Evolutionary conservation across 2,329 filamentous ascomycete genomes (phyloP).

Genomic region (Seiridium cupressi): DNA sequence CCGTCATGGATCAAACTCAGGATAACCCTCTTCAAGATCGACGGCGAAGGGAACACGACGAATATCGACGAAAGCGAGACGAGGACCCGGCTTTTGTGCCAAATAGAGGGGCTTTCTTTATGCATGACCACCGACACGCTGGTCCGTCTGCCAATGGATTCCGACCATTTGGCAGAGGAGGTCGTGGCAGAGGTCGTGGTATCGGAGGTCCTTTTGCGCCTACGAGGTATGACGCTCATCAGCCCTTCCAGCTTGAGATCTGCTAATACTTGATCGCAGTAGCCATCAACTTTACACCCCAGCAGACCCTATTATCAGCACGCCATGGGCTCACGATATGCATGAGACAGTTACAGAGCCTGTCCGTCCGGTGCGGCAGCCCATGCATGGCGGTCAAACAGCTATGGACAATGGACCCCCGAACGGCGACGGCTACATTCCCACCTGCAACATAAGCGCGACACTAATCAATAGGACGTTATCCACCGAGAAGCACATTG

Average conservation of each 20-base stretch:
- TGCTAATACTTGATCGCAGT: neutral
- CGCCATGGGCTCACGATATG: slow-evolving; percentile 91
- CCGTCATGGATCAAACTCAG: slow-evolving; percentile 38
- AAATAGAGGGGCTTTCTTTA: slow-evolving; percentile 92
- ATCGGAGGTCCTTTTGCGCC: slow-evolving; percentile 59
- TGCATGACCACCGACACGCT: slow-evolving; percentile 87
- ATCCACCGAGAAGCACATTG: slow-evolving; percentile 80
- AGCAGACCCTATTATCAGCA: slow-evolving; percentile 64
- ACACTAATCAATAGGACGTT: slow-evolving; percentile 72
- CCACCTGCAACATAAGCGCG: slow-evolving; percentile 56
- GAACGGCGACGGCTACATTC: slow-evolving; percentile 55
- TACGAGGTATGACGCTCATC: slow-evolving; percentile 54
- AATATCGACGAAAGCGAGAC: slow-evolving; percentile 84
- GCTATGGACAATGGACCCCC: slow-evolving; percentile 46
- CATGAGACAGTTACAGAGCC: slow-evolving; percentile 68
- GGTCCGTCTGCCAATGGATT: slow-evolving; percentile 78
- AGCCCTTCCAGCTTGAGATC: slow-evolving; percentile 6
- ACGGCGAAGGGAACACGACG: slow-evolving; percentile 82
- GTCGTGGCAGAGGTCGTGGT: slow-evolving; percentile 61
- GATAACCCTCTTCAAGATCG: slow-evolving; percentile 62
- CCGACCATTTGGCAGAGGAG: slow-evolving; percentile 65
- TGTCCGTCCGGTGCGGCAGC: slow-evolving; percentile 39
- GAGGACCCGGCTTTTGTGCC: slow-evolving; percentile 92
- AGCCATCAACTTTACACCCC: slow-evolving; percentile 41
- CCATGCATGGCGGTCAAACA: slow-evolving; percentile 12